Evolutionary conservation across 495 filamentous ascomycete genomes (phyloP).

Genomic region (Aspergillus baeticus): DNA sequence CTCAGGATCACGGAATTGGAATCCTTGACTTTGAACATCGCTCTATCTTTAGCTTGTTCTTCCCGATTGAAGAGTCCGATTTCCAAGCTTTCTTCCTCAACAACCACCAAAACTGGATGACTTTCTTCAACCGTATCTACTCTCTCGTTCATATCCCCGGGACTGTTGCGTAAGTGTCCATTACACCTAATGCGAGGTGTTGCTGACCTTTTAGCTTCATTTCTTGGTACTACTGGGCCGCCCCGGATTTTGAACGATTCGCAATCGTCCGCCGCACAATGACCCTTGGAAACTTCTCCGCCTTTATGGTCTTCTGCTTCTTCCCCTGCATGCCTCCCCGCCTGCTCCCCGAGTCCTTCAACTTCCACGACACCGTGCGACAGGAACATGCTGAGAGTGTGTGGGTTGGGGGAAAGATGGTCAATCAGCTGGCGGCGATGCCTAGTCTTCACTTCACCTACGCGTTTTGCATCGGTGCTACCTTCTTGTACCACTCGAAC

Average conservation of each 20-base stretch:
- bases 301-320: slow-evolving; percentile 60
- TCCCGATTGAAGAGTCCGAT: slow-evolving; percentile 51
- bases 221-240: slow-evolving; percentile 65
- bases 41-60: slow-evolving; percentile 50
- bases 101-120: slow-evolving; percentile 52
- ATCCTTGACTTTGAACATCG: slow-evolving; percentile 64
- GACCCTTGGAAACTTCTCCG: slow-evolving; percentile 61
- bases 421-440: slow-evolving; percentile 57
- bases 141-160: slow-evolving; percentile 67
- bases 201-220: slow-evolving; percentile 48
- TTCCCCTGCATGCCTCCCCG: slow-evolving; percentile 67
- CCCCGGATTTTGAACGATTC: slow-evolving; percentile 53
- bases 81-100: slow-evolving; percentile 63
- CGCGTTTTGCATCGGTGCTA: slow-evolving; percentile 58
- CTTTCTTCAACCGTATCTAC: slow-evolving; percentile 61
- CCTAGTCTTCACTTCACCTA: slow-evolving; percentile 61
- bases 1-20: slow-evolving; percentile 59
- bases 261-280: slow-evolving; percentile 59
- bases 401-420: slow-evolving; percentile 59
- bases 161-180: slow-evolving; percentile 55
- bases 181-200: neutral
- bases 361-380: slow-evolving; percentile 63
- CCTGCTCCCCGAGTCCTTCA: slow-evolving; percentile 57
- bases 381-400: slow-evolving; percentile 60
- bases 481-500: slow-evolving; percentile 57